These are phyloP conservation scores for Aphanocladium album DNA, from an alignment of 2,329 filamentous ascomycete genomes.

Conservation along the genomic window DNA sequence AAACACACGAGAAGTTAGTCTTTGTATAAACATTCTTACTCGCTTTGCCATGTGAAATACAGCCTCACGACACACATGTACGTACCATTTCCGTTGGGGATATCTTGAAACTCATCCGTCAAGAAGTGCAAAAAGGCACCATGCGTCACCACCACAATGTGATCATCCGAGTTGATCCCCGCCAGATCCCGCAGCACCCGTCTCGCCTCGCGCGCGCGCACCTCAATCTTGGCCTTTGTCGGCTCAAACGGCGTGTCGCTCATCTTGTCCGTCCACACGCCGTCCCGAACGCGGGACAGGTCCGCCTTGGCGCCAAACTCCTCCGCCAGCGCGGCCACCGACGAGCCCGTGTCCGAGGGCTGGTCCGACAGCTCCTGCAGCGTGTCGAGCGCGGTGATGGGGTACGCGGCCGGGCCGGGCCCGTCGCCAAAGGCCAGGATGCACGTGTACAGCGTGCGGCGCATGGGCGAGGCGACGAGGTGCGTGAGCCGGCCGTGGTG, in stretches of 20 bases:
- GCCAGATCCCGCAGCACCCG: slow-evolving; percentile 48
- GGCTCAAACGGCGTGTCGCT: slow-evolving; percentile 40
- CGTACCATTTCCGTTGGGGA: slow-evolving; percentile 38
- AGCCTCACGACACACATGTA: too few species aligned
- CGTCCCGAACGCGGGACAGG: slow-evolving; percentile 52
- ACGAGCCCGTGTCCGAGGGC: slow-evolving; percentile 71
- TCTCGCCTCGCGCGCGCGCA: slow-evolving; percentile 57
- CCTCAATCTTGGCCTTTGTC: slow-evolving; percentile 48
- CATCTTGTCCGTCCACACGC: slow-evolving; percentile 66
- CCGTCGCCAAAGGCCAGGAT: slow-evolving; percentile 61
- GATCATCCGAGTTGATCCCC: slow-evolving; percentile 40
- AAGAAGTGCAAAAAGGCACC: slow-evolving; percentile 82
- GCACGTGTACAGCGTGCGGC: slow-evolving; percentile 75
- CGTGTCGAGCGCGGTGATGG: slow-evolving; percentile 64
- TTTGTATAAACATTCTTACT: too few species aligned
- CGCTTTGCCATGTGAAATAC: too few species aligned
- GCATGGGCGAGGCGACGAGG: slow-evolving; percentile 73
- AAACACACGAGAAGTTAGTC: background rate
- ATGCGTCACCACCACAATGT: slow-evolving; percentile 75
- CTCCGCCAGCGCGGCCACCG: slow-evolving; percentile 45
- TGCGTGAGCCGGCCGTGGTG: slow-evolving; percentile 60
- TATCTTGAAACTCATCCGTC: slow-evolving; percentile 73
- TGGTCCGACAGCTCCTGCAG: slow-evolving; percentile 72
- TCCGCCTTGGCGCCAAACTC: slow-evolving; percentile 64
- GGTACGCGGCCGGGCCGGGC: slow-evolving; percentile 22